Conservation (phyloP, 768 basidiomycete species). For the Boletus sp. region DNA sequence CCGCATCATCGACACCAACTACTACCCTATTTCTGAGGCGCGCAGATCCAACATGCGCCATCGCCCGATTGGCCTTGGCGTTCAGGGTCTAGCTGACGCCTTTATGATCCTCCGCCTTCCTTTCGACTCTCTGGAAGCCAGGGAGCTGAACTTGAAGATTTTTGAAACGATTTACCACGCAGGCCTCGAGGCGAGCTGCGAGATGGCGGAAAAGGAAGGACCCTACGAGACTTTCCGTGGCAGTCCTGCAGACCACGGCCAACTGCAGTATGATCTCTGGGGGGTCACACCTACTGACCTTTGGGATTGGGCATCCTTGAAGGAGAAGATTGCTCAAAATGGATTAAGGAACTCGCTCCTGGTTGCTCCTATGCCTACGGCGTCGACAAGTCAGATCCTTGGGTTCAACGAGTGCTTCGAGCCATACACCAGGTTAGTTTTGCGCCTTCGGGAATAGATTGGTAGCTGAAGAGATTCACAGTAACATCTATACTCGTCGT, state of each 20-base stretch:
- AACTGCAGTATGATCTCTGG: slow-evolving; percentile 95
- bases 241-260: slow-evolving; percentile 83
- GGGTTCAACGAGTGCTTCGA: slow-evolving; percentile 99
- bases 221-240: slow-evolving; percentile 89
- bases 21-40: slow-evolving; percentile 92
- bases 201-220: slow-evolving; percentile 76
- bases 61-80: slow-evolving; percentile 95
- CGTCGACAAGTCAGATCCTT: slow-evolving; percentile 96
- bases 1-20: slow-evolving; percentile 90
- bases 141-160: slow-evolving; percentile 88
- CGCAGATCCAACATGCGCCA: slow-evolving; percentile 93
- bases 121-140: slow-evolving; percentile 86
- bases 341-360: slow-evolving; percentile 90
- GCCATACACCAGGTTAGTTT: slow-evolving; percentile 86
- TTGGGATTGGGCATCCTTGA: slow-evolving; percentile 92
- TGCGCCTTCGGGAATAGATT: not conserved
- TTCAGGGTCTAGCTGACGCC: slow-evolving; percentile 95
- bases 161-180: slow-evolving; percentile 99
- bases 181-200: slow-evolving; percentile 85
- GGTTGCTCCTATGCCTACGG: slow-evolving; percentile 97
- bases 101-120: slow-evolving; percentile 98
- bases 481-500: slow-evolving; percentile 98
- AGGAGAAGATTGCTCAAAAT: slow-evolving; percentile 75
- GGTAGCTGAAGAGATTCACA: slow-evolving; percentile 29
- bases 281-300: slow-evolving; percentile 82